phyloP scores from a whole-genome alignment of 768 basidiomycete genomes.

The Lenzites betulinus region DNA sequence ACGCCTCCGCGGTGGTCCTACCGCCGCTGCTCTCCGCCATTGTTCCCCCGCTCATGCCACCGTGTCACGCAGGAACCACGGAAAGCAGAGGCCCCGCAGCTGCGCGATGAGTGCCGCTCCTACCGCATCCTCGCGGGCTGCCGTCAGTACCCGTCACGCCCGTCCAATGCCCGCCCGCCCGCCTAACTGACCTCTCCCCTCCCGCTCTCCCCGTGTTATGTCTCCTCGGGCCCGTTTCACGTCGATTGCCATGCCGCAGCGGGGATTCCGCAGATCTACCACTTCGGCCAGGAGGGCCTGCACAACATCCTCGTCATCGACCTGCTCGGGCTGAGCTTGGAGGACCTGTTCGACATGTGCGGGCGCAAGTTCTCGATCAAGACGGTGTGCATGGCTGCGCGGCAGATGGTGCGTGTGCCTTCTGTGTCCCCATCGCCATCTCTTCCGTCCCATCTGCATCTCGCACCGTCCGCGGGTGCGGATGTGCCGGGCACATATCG shows the following conservation, averaged over 20 bases:
- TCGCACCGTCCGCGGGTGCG: too few relatives aligned
- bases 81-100: slow-evolving; percentile 95
- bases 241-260: slow-evolving; percentile 46
- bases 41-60: background rate
- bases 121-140: slow-evolving; percentile 91
- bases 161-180: slow-evolving; percentile 6
- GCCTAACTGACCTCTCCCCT: background rate
- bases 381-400: slow-evolving; percentile 98
- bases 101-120: slow-evolving; percentile 97
- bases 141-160: slow-evolving; percentile 46
- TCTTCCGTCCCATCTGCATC: background rate
- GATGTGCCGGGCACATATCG: too few relatives aligned
- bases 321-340: slow-evolving; percentile 92
- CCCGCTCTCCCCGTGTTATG: background rate
- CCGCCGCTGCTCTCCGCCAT: background rate
- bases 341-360: slow-evolving; percentile 99
- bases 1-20: slow-evolving; percentile 39
- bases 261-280: slow-evolving; percentile 98
- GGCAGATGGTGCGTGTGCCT: slow-evolving; percentile 76
- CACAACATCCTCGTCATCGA: slow-evolving; percentile 99
- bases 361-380: slow-evolving; percentile 96
- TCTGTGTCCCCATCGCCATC: background rate
- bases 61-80: slow-evolving; percentile 67
- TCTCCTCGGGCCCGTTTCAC: background rate
- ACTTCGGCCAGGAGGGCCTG: slow-evolving; percentile 97